These are phyloP conservation scores for Candolleomyces eurysporus DNA, from an alignment of 768 basidiomycete species.

Conservation along the genomic window DNA sequence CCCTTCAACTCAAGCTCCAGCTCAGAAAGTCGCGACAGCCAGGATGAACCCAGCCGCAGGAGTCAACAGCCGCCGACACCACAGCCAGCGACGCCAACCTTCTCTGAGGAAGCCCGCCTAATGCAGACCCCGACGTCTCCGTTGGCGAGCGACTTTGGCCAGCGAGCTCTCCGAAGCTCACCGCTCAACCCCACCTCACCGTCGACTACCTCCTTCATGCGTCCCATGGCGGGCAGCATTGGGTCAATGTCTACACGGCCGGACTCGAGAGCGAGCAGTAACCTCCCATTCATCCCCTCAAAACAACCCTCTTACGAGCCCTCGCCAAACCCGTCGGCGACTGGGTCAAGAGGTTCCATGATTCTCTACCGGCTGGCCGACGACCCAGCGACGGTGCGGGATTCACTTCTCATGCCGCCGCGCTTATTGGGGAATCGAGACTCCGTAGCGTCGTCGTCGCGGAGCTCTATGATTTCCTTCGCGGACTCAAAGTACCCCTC, in stretches of 20 bases:
- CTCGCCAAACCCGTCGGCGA: slow-evolving; percentile 22
- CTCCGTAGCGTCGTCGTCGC: slow-evolving; percentile 32
- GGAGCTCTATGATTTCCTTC: slow-evolving; percentile 46
- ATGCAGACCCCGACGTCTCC: slow-evolving; percentile 2
- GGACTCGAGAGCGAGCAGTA: slow-evolving; percentile 37
- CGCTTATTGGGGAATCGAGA: slow-evolving; percentile 22
- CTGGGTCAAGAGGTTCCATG: slow-evolving; percentile 49
- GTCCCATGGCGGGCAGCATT: slow-evolving; percentile 40
- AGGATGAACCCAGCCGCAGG: background rate
- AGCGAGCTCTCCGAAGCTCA: background rate
- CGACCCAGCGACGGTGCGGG: slow-evolving; percentile 19
- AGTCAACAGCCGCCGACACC: background rate
- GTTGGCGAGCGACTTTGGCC: background rate
- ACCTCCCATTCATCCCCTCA: slow-evolving; percentile 7
- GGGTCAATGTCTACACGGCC: slow-evolving; percentile 30
- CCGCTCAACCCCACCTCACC: slow-evolving; percentile 7
- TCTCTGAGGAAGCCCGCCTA: background rate
- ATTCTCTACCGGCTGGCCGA: slow-evolving; percentile 62
- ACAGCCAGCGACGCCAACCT: background rate
- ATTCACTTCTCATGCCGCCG: slow-evolving; percentile 34
- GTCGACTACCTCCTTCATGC: slow-evolving; percentile 17
- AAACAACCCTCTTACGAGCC: slow-evolving; percentile 7
- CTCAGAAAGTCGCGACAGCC: background rate
- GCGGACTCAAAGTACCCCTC: slow-evolving; percentile 71
- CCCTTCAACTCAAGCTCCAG: background rate